Evolutionary conservation across 345 rosid genomes (phyloP).

Genomic region (Salix brachista): DNA sequence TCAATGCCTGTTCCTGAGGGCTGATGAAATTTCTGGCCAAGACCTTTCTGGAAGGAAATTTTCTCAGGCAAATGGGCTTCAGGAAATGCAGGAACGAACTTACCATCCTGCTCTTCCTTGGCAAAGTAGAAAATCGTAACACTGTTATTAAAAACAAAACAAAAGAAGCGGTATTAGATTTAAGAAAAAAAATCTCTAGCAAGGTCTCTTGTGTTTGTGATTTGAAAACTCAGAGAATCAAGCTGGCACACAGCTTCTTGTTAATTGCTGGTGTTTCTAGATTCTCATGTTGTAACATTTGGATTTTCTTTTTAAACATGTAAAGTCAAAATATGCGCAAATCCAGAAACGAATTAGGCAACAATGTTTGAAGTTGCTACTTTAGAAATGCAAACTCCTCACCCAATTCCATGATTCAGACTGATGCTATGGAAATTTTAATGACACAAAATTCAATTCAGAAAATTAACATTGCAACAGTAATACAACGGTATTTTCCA

Average conservation of each 20-base stretch:
- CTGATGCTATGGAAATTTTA: neutral
- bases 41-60: constrained; percentile 67
- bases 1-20: constrained; percentile 82
- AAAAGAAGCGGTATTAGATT: constrained; percentile 10
- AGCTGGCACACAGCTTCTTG: neutral
- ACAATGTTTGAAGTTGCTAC: constrained; percentile 1
- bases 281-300: neutral
- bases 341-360: neutral
- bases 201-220: neutral
- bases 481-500: neutral
- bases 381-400: neutral
- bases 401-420: neutral
- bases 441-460: neutral
- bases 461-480: neutral
- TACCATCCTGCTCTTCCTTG: constrained; percentile 70
- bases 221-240: neutral
- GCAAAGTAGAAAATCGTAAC: constrained; percentile 71
- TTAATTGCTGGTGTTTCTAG: neutral
- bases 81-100: constrained; percentile 59
- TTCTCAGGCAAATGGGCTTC: constrained; percentile 55
- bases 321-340: neutral
- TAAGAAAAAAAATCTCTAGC: constrained; percentile 1
- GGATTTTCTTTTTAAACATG: neutral
- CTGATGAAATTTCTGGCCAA: constrained; percentile 66
- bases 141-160: constrained; percentile 31